Conservation (phyloP, 2,329 filamentous ascomycete genomes). For the Emmonsiellopsis sp. region DNA sequence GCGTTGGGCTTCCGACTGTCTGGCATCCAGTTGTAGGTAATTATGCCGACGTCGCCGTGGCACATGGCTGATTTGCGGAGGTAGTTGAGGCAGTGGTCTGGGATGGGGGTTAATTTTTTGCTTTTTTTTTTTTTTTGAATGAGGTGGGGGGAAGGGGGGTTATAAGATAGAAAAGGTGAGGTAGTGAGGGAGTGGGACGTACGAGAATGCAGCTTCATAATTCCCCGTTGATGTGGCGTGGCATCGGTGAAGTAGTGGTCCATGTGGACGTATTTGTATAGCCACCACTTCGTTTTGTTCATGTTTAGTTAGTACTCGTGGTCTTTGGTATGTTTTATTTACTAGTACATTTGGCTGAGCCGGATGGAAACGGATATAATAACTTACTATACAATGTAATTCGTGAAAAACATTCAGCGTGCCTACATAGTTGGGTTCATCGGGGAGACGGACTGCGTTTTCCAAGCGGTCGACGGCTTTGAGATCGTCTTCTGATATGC, state of each 20-base stretch:
- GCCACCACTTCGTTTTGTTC: not conserved
- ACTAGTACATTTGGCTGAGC: too few relatives aligned
- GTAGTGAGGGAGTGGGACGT: not conserved
- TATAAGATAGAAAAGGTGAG: too few relatives aligned
- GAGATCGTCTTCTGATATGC: not conserved
- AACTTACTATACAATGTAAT: not conserved
- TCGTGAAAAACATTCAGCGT: constrained; percentile 1
- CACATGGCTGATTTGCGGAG: not conserved
- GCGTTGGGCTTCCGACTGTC: not conserved
- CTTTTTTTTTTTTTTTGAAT: not conserved
- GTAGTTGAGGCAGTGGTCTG: constrained; percentile 1
- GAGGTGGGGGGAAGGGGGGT: not conserved
- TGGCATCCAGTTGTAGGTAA: not conserved
- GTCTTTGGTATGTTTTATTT: not conserved
- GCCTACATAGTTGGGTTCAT: not conserved
- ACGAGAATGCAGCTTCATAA: constrained; percentile 2
- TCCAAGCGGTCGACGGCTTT: not conserved
- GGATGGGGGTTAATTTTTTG: not conserved
- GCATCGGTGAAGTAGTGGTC: constrained; percentile 1
- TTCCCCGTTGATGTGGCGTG: not conserved
- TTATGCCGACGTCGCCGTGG: not conserved
- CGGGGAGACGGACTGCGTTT: not conserved
- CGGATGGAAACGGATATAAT: too few relatives aligned
- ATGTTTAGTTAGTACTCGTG: not conserved
- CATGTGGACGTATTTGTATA: not conserved